A percentile compares a stretch with the other conserved stretches of the same genome.
These are phyloP conservation scores for Nymphaea colorata DNA, from an alignment of 164 flowering plant genomes.

Conservation along the genomic window DNA sequence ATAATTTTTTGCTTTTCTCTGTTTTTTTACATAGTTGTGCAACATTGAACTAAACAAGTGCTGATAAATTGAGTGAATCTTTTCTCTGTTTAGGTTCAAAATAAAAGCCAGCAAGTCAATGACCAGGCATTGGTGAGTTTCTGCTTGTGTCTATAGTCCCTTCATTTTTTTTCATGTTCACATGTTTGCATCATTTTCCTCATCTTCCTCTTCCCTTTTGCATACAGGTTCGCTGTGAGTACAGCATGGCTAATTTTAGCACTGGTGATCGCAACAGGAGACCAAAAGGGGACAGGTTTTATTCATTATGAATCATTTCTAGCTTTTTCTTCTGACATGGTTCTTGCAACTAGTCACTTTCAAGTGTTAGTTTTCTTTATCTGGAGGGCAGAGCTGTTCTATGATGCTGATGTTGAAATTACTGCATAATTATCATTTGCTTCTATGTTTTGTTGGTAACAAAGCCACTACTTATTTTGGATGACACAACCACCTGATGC, in stretches of 20 bases:
- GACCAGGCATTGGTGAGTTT: conserved; percentile 75
- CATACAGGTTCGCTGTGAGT: conserved; percentile 84
- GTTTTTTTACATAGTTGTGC: too few relatives aligned
- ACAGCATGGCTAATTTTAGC: conserved; percentile 96
- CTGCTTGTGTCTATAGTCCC: not conserved
- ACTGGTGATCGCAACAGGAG: conserved; percentile 89
- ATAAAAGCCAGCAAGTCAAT: conserved; percentile 65
- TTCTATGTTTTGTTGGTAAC: too few relatives aligned
- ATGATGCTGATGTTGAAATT: too few relatives aligned
- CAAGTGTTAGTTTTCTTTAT: too few relatives aligned
- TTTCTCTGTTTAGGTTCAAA: conserved; percentile 53
- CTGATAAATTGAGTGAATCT: not conserved
- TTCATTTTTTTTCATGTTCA: not conserved
- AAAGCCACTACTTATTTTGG: too few relatives aligned
- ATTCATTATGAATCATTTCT: not conserved
- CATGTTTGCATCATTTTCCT: not conserved
- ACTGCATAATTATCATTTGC: too few relatives aligned
- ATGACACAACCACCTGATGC: too few relatives aligned
- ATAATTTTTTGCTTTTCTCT: too few relatives aligned
- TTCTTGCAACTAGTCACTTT: too few relatives aligned
- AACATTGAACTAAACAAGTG: too few relatives aligned
- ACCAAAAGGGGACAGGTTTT: conserved; percentile 90
- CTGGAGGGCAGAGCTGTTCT: too few relatives aligned
- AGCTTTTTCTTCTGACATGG: not conserved
- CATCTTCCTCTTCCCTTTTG: not conserved